Evolutionary conservation across 1,139 yeast genomes (phyloP).

Genomic region (Wickerhamomyces sp.): DNA sequence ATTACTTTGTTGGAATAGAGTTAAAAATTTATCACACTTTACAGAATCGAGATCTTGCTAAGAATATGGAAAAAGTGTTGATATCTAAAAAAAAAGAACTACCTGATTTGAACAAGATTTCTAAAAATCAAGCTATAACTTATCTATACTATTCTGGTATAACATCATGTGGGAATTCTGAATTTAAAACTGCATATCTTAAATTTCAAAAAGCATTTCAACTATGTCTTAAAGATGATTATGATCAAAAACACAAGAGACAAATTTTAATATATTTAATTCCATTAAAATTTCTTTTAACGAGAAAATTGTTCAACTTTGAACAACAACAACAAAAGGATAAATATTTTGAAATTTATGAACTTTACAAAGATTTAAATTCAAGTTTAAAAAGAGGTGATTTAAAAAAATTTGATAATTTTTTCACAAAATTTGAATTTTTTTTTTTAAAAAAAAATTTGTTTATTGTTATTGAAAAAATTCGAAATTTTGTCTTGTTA

Average conservation of each 20-base stretch:
- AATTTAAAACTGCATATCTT: conserved; percentile 44
- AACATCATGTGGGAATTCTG: conserved; percentile 57
- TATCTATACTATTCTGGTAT: conserved; percentile 66
- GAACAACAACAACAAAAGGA: conserved; percentile 2
- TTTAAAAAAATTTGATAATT: conserved; percentile 40
- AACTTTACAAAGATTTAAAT: conserved; percentile 42
- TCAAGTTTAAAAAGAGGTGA: conserved; percentile 51
- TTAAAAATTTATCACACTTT: conserved; percentile 69
- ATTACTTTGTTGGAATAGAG: conserved; percentile 67
- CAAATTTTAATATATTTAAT: conserved; percentile 45
- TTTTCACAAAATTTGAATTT: conserved; percentile 39
- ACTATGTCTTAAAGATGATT: conserved; percentile 26
- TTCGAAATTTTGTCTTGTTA: conserved; percentile 48
- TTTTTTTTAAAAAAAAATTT: conserved; percentile 56
- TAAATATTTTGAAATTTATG: conserved; percentile 9
- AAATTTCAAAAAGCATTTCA: conserved; percentile 45
- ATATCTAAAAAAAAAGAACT: conserved; percentile 48
- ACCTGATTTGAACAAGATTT: conserved; percentile 40
- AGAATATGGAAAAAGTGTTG: conserved; percentile 72
- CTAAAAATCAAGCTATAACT: conserved; percentile 50
- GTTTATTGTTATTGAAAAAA: conserved; percentile 54
- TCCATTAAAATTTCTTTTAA: conserved; percentile 47
- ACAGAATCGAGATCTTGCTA: conserved; percentile 69
- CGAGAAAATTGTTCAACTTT: conserved; percentile 36
- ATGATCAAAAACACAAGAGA: conserved; percentile 30